Evolutionary conservation across 1,139 yeast genomes (phyloP), one percentile per base, ranked within the genome.

Genomic region (Yamadazyma pseudoaaseri): DNA sequence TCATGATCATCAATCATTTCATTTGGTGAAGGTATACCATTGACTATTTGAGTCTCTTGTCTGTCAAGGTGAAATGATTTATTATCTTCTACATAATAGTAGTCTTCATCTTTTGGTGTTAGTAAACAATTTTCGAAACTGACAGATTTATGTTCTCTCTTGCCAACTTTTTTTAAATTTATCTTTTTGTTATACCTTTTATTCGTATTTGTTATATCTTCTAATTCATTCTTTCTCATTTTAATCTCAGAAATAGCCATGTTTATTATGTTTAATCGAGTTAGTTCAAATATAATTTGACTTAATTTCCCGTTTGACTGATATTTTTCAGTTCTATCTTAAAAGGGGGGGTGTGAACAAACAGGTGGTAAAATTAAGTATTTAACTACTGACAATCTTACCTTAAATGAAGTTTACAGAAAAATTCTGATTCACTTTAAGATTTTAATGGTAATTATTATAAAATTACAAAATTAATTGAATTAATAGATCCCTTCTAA

Each of bases 31-130:
- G 32, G 32, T 10, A 29, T 29, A 8, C 32, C 16, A 12, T 29
- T 29, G 13, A 12, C 27, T 12, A 5, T 25, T 25, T 6, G 7
- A n/a, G 16, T 14, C n/a, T 13, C 27, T 27, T 18, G 6, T 11
- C 12, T 4, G 10, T 28, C 14, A 9, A 13, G 5, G 18, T 28
- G 20, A 5, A 23, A 18, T 11, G 16, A n/a, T 20, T 26, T 29
- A 25, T 31, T 14, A 6, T 31, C 27, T 17, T 30, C 23, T 11
- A 23, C 26, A 16, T 35, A 55, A 27, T 60, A 65, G 35, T 64
- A 65, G 34, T 65, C 70, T 27, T 67, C 73, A 20, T 68, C 70
- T 40, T 65, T 67, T 9, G 74, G 74, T 1, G 74, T 68, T 37
- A 68, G 54, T 26, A 68, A 54, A 6, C 72, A 71, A 34, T 67